phyloP scores from a whole-genome alignment of 176 grass and related monocot species.

The Poa pratensis region DNA sequence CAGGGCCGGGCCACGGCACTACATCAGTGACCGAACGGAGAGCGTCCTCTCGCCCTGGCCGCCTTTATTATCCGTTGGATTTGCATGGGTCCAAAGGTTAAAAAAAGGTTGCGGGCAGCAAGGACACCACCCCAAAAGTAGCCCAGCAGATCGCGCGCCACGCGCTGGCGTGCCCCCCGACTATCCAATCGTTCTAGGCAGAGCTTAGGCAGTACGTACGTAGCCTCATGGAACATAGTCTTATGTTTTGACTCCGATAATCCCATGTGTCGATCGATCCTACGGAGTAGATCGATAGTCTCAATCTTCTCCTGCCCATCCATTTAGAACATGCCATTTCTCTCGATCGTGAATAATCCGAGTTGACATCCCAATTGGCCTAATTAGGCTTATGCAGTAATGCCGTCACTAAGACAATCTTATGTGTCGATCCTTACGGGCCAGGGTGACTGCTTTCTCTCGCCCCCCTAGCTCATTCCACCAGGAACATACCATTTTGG shows the following conservation, averaged over 20 bases:
- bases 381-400: too few species aligned
- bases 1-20: neutral
- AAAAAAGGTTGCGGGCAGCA: neutral
- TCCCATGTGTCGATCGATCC: neutral
- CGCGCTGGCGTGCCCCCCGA: constrained; percentile 19
- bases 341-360: too few species aligned
- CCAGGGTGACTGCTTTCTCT: neutral
- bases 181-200: neutral
- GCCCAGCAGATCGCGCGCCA: neutral
- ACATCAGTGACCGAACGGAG: too few species aligned
- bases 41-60: neutral
- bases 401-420: too few species aligned
- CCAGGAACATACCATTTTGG: neutral
- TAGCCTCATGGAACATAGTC: neutral
- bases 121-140: too few species aligned
- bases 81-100: neutral
- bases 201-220: neutral
- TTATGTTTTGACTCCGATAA: neutral
- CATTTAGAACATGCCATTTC: too few species aligned
- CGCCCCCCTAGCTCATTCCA: neutral
- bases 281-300: too few species aligned
- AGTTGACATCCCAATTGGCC: too few species aligned
- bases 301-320: too few species aligned
- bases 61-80: neutral
- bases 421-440: neutral